Percentiles rank a stretch among this genome's conserved stretches.
Conservation (phyloP, 2,329 filamentous ascomycete genomes). For the Didymella exigua region DNA sequence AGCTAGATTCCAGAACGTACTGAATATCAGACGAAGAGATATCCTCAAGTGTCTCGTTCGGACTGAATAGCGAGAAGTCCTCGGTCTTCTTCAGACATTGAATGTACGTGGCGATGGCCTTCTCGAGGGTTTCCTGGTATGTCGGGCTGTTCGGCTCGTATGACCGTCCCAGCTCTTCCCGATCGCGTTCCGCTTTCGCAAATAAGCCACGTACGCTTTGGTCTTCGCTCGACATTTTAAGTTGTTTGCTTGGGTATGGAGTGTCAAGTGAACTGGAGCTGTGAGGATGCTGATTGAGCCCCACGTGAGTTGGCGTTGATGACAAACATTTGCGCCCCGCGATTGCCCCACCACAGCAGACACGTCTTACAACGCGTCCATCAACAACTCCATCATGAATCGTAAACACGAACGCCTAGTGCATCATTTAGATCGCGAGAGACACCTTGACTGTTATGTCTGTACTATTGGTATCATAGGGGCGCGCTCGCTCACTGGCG, state of each 20-base stretch:
- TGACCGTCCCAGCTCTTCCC: conserved; percentile 64
- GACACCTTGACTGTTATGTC: no score
- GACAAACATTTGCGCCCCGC: conserved; percentile 27
- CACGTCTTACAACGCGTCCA: background rate
- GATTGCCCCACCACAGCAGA: conserved; percentile 20
- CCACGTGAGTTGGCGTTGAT: conserved; percentile 37
- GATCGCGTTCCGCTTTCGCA: conserved; percentile 60
- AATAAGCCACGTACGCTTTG: conserved; percentile 63
- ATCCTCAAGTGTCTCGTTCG: conserved; percentile 89
- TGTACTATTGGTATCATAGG: rapidly evolving
- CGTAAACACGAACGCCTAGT: no score
- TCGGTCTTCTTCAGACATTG: conserved; percentile 72
- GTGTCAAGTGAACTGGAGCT: conserved; percentile 2
- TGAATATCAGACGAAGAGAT: conserved; percentile 82
- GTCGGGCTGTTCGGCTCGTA: conserved; percentile 67
- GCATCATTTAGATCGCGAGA: background rate
- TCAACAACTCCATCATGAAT: background rate
- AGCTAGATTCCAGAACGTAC: conserved; percentile 51
- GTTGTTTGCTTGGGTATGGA: background rate
- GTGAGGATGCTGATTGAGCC: background rate
- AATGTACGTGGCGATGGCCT: conserved; percentile 73
- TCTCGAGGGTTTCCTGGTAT: conserved; percentile 70
- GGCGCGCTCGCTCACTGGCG: conserved; percentile 7
- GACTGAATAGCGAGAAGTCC: conserved; percentile 81
- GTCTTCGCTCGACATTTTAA: conserved; percentile 51